Evolutionary conservation across 306 rosid species (phyloP), one percentile per base, ranked within the genome.

Genomic region (Lithocarpus polystachyus): DNA sequence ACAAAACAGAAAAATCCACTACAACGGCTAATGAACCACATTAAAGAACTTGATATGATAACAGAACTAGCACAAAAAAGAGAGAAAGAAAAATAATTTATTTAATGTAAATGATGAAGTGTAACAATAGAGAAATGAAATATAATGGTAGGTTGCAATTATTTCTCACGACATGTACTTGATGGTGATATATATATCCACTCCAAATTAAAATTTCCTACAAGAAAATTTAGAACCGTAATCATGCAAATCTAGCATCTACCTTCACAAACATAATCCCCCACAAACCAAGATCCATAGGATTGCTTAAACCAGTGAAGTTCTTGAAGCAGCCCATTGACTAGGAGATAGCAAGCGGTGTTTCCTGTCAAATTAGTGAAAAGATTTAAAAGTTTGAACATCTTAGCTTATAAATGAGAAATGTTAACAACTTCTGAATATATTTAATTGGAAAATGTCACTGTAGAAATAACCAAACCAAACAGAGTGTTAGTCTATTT

Each of bases 261-360:
- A 93, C 99, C 99, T 84, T 89, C 94, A 52, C 84, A 74, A 76
- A 87, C 77, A 79, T 90, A 92, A 81, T 95, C 94, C 35, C 99
- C 99, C 85, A 95, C 80, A 86, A 91, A 95, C 99, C 99, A 95
- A 67, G 97, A 93, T 72, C 92, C 90, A 76, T 89, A 90, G 19
- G 86, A 59, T 73, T 95, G 94, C 84, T 91, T 92, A 78, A 95
- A 91, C 99, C 98, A 95, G 48, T 90, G 92, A 73, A 95, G 83
- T 67, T 95, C 99, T 79, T 91, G 95, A 56, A 95, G 94, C 85
- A 74, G 31, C 56, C 89, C 96, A 71, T 93, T 86, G 70, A 85
- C 86, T 24, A 88, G 85, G 81, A 92, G 86, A 87, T 86, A 93
- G 61, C 86, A 89, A 48, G 90, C 81, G 13, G 86, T 80, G 77